These are phyloP conservation scores for Boletus rex-veris DNA, from an alignment of 768 basidiomycete genomes.

Conservation along the genomic window DNA sequence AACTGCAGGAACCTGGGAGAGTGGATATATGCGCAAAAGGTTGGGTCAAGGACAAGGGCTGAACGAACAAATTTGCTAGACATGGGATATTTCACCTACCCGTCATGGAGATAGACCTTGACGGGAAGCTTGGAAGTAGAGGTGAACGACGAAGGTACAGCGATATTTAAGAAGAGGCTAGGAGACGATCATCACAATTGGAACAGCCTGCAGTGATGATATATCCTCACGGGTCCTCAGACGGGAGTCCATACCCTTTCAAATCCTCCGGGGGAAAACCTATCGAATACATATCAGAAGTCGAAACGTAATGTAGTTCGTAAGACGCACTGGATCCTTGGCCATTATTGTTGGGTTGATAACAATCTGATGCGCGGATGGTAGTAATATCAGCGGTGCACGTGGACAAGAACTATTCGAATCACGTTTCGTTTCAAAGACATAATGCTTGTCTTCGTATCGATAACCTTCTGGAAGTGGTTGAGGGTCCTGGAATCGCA, in stretches of 20 bases:
- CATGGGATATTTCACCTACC: conserved; percentile 37
- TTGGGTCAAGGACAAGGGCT: background rate
- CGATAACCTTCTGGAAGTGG: conserved; percentile 50
- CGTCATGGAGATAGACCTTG: conserved; percentile 73
- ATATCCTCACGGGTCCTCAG: conserved; percentile 58
- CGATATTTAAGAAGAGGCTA: conserved; percentile 65
- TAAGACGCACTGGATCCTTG: conserved; percentile 45
- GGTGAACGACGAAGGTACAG: conserved; percentile 44
- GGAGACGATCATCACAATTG: background rate
- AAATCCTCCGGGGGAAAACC: conserved; percentile 50
- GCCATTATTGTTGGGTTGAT: conserved; percentile 60
- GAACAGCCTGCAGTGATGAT: background rate
- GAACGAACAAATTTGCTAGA: background rate
- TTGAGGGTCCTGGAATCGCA: conserved; percentile 60
- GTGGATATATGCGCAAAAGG: background rate
- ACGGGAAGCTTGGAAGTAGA: conserved; percentile 53
- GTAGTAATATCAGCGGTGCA: background rate
- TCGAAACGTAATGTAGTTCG: background rate
- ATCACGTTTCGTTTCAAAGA: conserved; percentile 54
- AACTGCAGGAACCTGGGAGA: conserved; percentile 67
- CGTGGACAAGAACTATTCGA: background rate
- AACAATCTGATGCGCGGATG: conserved; percentile 41
- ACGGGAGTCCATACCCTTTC: conserved; percentile 62
- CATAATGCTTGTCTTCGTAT: conserved; percentile 61
- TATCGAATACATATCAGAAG: conserved; percentile 17